Base-by-base conservation (phyloP, 1,139 yeast species). In the Debaryomycetaceae sp. region DNA sequence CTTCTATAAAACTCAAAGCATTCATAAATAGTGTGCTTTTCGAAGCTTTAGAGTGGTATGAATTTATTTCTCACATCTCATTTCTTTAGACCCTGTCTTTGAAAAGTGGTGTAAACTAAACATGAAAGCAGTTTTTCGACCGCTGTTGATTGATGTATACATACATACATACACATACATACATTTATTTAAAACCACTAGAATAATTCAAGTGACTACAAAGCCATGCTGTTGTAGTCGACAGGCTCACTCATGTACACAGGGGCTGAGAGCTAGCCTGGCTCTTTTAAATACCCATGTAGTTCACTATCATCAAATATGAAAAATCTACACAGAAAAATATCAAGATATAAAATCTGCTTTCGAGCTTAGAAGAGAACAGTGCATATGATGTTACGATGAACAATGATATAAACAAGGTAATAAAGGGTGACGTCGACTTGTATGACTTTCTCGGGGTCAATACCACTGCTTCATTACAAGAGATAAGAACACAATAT, bases 401-500 rank as follows among this genome's bases (percentile, higher is more conserved):
- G 59, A 49, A 48, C n/a, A 41, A 47, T 1, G 50, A 47, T 23
- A 48, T 60, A 41, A 24, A 13, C 9, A 57, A 58, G 5, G 60
- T 70, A 27, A 51, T 63, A 37, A 51, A 58, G 29, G 72, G 71
- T 3, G 58, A 62, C 9, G 44, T 63, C 11, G 75, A 74, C 47
- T 55, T 72, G 37, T 74, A 72, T 44, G 57, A 57, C 37, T 66
- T 62, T 44, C 53, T 74, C 1, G 66, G 59, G 5, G 61, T 71
- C 5, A 40, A 52, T 0, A 53, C 56, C 0, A 53, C 55, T 5
- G 62, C 68, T 2, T 63, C 78, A 3, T 83, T 78, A 24, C 42
- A 66, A 0, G 95, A 86, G 49, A 74, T 93, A 50, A 88, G 88
- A 63, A 84, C 82, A 60, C 95, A 96, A 6, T 93, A 88, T 60